Percentiles rank a stretch among this genome's conserved stretches.
Evolutionary conservation across 2,329 filamentous ascomycete species (phyloP).

Genomic region (Pseudogymnoascus sp.): DNA sequence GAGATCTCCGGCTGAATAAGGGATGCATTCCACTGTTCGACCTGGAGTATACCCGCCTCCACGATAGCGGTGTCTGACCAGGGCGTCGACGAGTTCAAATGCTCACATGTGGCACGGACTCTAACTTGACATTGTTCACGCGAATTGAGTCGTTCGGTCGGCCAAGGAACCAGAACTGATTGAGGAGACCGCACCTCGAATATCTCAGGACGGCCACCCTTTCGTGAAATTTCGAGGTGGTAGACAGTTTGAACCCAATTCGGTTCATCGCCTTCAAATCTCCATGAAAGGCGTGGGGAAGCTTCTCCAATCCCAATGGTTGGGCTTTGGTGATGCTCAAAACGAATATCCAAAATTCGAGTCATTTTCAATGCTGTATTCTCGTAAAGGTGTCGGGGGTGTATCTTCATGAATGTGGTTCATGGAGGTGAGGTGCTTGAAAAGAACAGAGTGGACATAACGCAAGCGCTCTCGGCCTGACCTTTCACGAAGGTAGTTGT

Average conservation of each 20-base stretch:
- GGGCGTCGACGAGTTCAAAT: constrained; percentile 12
- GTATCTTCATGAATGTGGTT: background rate
- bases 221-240: constrained; percentile 35
- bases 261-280: constrained; percentile 32
- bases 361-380: background rate
- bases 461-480: background rate
- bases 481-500: background rate
- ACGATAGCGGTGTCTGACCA: constrained; percentile 28
- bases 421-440: background rate
- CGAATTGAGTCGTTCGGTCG: constrained; percentile 27
- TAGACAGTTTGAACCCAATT: constrained; percentile 40
- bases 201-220: background rate
- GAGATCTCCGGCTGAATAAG: constrained; percentile 22
- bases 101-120: constrained; percentile 24
- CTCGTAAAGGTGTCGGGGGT: background rate
- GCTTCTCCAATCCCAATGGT: constrained; percentile 39
- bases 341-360: background rate
- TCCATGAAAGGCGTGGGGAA: constrained; percentile 40
- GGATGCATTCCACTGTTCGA: constrained; percentile 28
- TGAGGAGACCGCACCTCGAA: constrained; percentile 16
- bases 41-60: constrained; percentile 30
- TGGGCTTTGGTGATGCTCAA: background rate
- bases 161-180: constrained; percentile 40
- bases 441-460: background rate
- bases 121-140: constrained; percentile 25